A percentile compares a stretch with the other conserved stretches of the same genome.
These are phyloP conservation scores for Spathaspora arborariae DNA, from an alignment of 805 yeast species.

Conservation along the genomic window DNA sequence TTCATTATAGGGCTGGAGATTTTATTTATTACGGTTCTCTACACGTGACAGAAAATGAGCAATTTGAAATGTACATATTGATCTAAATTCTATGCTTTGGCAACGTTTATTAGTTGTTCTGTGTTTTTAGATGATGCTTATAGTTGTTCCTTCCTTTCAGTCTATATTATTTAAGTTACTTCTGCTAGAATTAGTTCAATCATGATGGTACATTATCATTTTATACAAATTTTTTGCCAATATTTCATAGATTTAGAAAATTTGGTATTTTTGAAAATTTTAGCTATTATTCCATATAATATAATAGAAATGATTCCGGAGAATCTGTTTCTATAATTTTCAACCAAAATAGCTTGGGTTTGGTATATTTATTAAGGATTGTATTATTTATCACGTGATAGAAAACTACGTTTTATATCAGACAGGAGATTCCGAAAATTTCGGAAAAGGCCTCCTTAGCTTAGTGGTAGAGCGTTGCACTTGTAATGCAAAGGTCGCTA, in stretches of 20 bases:
- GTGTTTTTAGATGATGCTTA: no score
- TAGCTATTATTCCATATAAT: no score
- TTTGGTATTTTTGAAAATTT: no score
- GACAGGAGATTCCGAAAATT: background rate
- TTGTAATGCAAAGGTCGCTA: slow-evolving; percentile 98
- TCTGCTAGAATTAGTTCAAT: no score
- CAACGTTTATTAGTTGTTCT: background rate
- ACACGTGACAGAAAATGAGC: background rate
- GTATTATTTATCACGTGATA: background rate
- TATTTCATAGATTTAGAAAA: no score
- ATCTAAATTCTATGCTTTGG: background rate
- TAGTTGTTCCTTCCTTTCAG: no score
- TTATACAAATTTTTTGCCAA: no score
- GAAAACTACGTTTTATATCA: background rate
- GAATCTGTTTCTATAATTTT: no score
- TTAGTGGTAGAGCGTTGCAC: slow-evolving; percentile 99
- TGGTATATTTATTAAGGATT: background rate
- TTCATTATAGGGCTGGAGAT: background rate
- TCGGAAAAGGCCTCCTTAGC: slow-evolving; percentile 36
- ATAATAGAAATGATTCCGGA: no score
- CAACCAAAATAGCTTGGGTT: background rate
- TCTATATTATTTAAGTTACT: no score
- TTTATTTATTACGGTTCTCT: background rate
- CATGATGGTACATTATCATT: no score
- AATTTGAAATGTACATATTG: background rate